Percentiles rank a stretch among this genome's conserved stretches.
These are phyloP conservation scores for Penicillium parvum DNA, from an alignment of 495 filamentous ascomycete species.

Conservation along the genomic window DNA sequence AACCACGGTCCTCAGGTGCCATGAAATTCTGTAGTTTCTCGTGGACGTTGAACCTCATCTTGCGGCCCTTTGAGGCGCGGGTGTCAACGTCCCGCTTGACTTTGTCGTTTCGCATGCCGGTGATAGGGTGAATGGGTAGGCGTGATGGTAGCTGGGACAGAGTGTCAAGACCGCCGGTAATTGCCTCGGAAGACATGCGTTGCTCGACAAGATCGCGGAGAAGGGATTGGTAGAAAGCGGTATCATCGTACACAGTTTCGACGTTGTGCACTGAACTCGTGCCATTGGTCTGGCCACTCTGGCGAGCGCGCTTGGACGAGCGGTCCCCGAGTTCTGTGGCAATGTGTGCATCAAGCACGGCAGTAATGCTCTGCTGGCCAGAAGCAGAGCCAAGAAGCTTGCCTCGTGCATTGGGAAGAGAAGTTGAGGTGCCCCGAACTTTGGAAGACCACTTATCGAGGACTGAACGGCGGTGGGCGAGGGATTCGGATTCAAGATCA, in stretches of 20 bases:
- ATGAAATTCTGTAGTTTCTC: constrained; percentile 98
- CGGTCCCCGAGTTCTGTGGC: constrained; percentile 60
- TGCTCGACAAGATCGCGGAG: constrained; percentile 90
- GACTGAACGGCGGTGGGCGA: constrained; percentile 38
- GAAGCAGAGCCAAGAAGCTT: constrained; percentile 42
- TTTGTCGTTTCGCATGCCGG: constrained; percentile 76
- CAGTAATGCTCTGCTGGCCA: constrained; percentile 58
- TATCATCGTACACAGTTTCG: constrained; percentile 76
- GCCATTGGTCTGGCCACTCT: background rate
- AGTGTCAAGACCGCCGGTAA: constrained; percentile 42
- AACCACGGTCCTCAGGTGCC: constrained; percentile 78
- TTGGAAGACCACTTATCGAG: constrained; percentile 50
- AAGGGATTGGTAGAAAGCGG: constrained; percentile 85
- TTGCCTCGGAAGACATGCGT: constrained; percentile 54
- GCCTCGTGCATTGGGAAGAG: constrained; percentile 35
- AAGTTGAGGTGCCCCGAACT: constrained; percentile 42
- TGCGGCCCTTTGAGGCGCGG: constrained; percentile 91
- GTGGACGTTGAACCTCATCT: constrained; percentile 88
- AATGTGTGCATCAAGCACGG: constrained; percentile 71
- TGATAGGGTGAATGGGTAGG: constrained; percentile 39
- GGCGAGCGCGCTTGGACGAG: constrained; percentile 52
- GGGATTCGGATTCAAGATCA: constrained; percentile 52
- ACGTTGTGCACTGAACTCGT: constrained; percentile 4
- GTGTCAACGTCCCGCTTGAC: constrained; percentile 81
- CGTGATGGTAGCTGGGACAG: constrained; percentile 34